Evolutionary conservation across 2,329 filamentous ascomycete species (phyloP).

Genomic region (Beauveria sp.): DNA sequence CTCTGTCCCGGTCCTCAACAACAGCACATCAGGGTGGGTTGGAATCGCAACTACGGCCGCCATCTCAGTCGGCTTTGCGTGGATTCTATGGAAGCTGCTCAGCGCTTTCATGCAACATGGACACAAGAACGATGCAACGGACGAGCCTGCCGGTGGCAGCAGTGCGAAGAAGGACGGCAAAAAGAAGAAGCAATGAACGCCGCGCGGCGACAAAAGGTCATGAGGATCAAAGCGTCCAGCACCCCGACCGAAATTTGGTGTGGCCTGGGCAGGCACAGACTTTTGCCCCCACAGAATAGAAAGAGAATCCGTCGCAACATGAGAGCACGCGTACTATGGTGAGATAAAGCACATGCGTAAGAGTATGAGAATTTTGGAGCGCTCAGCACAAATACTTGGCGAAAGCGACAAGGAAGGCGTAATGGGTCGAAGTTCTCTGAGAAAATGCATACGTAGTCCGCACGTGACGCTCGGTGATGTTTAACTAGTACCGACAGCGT

Average conservation of each 20-base stretch:
- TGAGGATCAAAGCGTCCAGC: background rate
- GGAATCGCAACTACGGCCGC: conserved; percentile 49
- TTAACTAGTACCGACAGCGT: conserved; percentile 2
- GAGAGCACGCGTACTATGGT: background rate
- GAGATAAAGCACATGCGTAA: background rate
- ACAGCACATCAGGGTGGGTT: conserved; percentile 40
- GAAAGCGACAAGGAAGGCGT: background rate
- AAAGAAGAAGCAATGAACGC: conserved; percentile 20
- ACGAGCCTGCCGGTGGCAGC: background rate
- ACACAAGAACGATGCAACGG: background rate
- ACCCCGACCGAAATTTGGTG: background rate
- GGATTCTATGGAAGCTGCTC: conserved; percentile 56
- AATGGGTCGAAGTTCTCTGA: background rate
- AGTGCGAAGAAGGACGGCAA: background rate
- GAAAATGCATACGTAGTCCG: background rate
- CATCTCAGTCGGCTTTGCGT: conserved; percentile 59
- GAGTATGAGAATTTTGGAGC: background rate
- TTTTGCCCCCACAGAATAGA: background rate
- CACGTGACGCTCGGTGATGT: conserved; percentile 8
- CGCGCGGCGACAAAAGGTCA: background rate
- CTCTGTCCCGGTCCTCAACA: conserved; percentile 58
- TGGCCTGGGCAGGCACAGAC: background rate
- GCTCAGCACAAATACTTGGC: background rate
- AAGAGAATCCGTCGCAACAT: background rate
- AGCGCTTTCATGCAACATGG: conserved; percentile 21